These are phyloP conservation scores for Macrophomina pseudophaseolina DNA, from an alignment of 2,329 filamentous ascomycete genomes.

Conservation along the genomic window DNA sequence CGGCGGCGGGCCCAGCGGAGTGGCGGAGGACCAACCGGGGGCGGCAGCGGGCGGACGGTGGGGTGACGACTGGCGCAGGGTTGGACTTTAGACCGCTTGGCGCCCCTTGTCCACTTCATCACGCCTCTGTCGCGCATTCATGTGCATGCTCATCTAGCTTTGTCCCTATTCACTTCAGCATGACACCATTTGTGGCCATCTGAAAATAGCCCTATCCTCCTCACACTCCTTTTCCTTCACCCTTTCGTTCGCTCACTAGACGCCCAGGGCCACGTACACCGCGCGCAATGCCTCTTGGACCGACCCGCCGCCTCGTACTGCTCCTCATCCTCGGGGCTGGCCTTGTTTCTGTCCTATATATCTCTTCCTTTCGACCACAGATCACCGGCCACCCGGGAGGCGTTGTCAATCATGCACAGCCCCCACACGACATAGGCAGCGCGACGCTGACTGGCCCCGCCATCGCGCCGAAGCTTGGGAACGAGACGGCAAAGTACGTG, in stretches of 20 bases:
- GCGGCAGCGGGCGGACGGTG: constrained; percentile 7
- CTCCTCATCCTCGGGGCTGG: constrained; percentile 60
- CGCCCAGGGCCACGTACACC: neutral
- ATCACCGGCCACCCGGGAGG: neutral
- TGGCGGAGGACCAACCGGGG: constrained; percentile 7
- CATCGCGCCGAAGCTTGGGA: constrained; percentile 81
- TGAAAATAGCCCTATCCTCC: neutral
- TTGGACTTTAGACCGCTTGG: constrained; percentile 14
- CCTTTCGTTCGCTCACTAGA: neutral
- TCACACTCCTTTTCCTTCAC: neutral
- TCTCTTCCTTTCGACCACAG: constrained; percentile 61
- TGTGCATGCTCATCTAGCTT: neutral
- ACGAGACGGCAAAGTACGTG: constrained; percentile 72
- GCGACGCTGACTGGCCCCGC: constrained; percentile 65
- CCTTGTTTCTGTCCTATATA: constrained; percentile 63
- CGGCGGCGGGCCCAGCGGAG: constrained; percentile 22
- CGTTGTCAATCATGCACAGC: constrained; percentile 27
- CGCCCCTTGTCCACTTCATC: constrained; percentile 22
- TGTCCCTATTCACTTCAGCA: constrained; percentile 17
- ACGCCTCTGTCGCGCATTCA: constrained; percentile 20
- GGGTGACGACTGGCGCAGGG: constrained; percentile 3
- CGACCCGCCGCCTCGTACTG: constrained; percentile 45
- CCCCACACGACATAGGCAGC: constrained; percentile 33
- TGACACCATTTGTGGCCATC: constrained; percentile 19
- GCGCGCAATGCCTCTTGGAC: constrained; percentile 37